Evolutionary conservation across 2,329 filamentous ascomycete species (phyloP), one percentile per base, ranked within the genome.

Genomic region (Gaeumannomyces tritici): DNA sequence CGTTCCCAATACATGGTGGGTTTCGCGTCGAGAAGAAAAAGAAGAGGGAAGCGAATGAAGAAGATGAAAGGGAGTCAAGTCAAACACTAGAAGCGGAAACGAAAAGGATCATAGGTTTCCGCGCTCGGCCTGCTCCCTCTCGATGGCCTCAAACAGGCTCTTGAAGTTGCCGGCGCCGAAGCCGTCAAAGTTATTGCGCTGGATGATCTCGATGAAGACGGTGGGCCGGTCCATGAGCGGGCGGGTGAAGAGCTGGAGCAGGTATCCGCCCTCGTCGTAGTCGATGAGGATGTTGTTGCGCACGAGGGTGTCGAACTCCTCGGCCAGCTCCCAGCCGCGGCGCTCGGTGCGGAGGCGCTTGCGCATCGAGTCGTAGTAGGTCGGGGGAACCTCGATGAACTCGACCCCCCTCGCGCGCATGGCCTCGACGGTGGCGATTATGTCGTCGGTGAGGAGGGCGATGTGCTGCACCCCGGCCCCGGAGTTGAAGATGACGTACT

Each of bases 91-190:
- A n/a, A n/a, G n/a, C n/a, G n/a, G 31, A 33, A 55, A 28, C 5
- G 29, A 29, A 28, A 29, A 28, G 15, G 27, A 57, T 60, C 55
- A 90, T 75, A 96, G 73, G 72, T 96, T 97, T 1, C 93, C 93
- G 62, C 93, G 81, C 74, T 89, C 80, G 57, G 86, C 91, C 80
- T 97, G 93, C 75, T 97, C 93, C 60, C 93, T 80, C 82, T 97
- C 93, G 73, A 97, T 96, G 3, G 93, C 93, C 80, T 97, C 93
- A 70, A 97, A 97, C 69, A 97, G 71, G 65, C 89, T 92, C 84
- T 92, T 96, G 79, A 97, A 97, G 75, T 97, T 98, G 1, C 93
- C 93, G 0, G 93, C 93, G 4, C 93, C 93, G 69, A 97, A 97
- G 0, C 93, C 93, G 35, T 89, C 87, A 73, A 97, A 97, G 66